These are phyloP conservation scores for Saturnispora galanensis DNA, from an alignment of 805 yeast genomes.

Conservation along the genomic window DNA sequence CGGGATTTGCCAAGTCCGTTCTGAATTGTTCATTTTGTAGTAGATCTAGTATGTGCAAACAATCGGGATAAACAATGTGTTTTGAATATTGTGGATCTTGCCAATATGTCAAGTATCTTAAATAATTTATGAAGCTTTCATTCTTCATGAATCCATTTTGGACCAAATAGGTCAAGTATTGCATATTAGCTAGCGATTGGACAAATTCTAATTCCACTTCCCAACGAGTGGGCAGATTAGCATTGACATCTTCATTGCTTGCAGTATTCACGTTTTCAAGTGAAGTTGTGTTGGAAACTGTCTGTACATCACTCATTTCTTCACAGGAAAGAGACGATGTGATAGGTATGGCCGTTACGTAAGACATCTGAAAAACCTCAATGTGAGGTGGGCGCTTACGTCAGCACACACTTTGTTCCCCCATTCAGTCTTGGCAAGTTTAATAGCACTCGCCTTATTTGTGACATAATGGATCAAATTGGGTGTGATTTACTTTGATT, in stretches of 20 bases:
- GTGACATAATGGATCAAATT: too few species aligned
- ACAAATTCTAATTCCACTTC: slow-evolving; percentile 88
- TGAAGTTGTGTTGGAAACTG: background rate
- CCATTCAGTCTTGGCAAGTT: too few species aligned
- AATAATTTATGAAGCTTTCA: slow-evolving; percentile 60
- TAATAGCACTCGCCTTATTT: too few species aligned
- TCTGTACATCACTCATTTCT: background rate
- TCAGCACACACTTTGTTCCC: too few species aligned
- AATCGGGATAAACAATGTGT: slow-evolving; percentile 76
- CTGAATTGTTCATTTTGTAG: slow-evolving; percentile 45
- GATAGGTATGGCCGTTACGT: background rate
- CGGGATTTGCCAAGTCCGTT: slow-evolving; percentile 44
- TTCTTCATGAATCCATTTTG: slow-evolving; percentile 72
- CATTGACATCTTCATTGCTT: slow-evolving; percentile 1
- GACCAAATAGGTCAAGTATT: slow-evolving; percentile 76
- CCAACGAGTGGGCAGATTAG: slow-evolving; percentile 65
- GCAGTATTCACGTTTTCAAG: background rate
- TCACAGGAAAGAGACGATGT: background rate
- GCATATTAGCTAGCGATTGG: slow-evolving; percentile 84
- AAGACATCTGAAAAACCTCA: too few species aligned
- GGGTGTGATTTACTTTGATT: too few species aligned
- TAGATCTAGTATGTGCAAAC: slow-evolving; percentile 69
- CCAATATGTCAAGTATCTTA: slow-evolving; percentile 84
- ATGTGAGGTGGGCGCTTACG: too few species aligned
- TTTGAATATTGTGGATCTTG: slow-evolving; percentile 56